Conservation (phyloP, 108 stramenopile species). For the Skeletonema tropicum region DNA sequence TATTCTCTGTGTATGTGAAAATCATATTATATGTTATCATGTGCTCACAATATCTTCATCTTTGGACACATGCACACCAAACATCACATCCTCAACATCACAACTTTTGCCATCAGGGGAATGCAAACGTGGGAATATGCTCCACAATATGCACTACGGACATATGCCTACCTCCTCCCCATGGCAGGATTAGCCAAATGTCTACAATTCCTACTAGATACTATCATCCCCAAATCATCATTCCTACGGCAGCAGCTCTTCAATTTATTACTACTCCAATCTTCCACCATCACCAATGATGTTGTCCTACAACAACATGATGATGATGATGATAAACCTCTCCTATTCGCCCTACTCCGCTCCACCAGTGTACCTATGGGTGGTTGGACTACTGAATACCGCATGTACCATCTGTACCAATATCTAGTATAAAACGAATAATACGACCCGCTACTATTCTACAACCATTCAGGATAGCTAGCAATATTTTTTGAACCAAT, state of each 20-base stretch:
- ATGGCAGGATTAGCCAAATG: conserved; percentile 42
- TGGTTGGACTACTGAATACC: too few relatives aligned
- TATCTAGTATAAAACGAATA: too few relatives aligned
- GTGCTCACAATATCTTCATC: conserved; percentile 20
- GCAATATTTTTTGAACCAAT: too few relatives aligned
- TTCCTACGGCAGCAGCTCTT: conserved; percentile 18
- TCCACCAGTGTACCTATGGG: too few relatives aligned
- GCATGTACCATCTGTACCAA: too few relatives aligned
- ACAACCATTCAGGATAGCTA: too few relatives aligned
- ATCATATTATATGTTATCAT: background rate
- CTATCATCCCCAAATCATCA: conserved; percentile 7
- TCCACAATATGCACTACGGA: conserved; percentile 90
- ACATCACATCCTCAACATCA: background rate
- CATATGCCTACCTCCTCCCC: conserved; percentile 91
- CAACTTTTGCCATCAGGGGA: conserved; percentile 23
- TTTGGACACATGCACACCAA: background rate
- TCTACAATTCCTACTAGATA: conserved; percentile 15
- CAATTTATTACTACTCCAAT: conserved; percentile 10
- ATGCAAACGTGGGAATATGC: conserved; percentile 65
- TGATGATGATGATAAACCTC: conserved; percentile 40
- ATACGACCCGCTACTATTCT: too few relatives aligned
- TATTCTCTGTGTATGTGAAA: too few relatives aligned
- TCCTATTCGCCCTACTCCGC: conserved; percentile 48
- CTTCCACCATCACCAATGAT: background rate
- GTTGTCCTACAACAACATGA: too few relatives aligned